Percentiles rank a stretch among this genome's conserved stretches.
phyloP scores from a whole-genome alignment of 179 eudicot genomes.

The Gypsophila paniculata region DNA sequence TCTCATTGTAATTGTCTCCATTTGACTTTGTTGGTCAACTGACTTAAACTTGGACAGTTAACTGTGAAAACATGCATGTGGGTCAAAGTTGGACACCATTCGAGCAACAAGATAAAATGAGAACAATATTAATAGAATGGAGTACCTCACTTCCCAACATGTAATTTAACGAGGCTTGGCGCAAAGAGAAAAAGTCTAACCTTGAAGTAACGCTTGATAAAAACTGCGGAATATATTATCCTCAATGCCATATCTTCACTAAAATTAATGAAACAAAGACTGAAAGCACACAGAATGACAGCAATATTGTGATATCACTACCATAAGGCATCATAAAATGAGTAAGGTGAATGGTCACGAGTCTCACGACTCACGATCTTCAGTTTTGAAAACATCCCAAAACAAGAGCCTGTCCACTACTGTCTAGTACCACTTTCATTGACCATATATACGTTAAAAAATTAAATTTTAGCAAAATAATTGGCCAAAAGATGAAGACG shows the following conservation, averaged over 20 bases:
- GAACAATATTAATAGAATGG: not conserved
- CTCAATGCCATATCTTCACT: conserved; percentile 76
- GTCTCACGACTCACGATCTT: no score
- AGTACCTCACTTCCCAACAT: not conserved
- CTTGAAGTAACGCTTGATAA: conserved; percentile 83
- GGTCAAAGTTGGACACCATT: not conserved
- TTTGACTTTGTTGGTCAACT: not conserved
- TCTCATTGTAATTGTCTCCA: not conserved
- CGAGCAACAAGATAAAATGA: no score
- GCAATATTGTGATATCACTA: not conserved
- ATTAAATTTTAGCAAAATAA: no score
- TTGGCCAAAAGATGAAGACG: not conserved
- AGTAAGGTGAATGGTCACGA: no score
- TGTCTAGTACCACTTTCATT: no score
- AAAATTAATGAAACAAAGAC: conserved; percentile 42
- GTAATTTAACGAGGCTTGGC: conserved; percentile 1
- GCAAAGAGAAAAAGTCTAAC: conserved; percentile 30
- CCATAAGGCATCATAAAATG: not conserved
- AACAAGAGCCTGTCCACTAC: no score
- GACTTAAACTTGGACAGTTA: no score
- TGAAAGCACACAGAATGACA: not conserved
- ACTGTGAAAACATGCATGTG: not conserved
- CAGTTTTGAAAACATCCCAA: no score
- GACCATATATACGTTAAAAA: no score
- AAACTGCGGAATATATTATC: conserved; percentile 73